These are phyloP conservation scores for Pyrenophora seminiperda DNA, from an alignment of 2,329 filamentous ascomycete genomes.

Conservation along the genomic window DNA sequence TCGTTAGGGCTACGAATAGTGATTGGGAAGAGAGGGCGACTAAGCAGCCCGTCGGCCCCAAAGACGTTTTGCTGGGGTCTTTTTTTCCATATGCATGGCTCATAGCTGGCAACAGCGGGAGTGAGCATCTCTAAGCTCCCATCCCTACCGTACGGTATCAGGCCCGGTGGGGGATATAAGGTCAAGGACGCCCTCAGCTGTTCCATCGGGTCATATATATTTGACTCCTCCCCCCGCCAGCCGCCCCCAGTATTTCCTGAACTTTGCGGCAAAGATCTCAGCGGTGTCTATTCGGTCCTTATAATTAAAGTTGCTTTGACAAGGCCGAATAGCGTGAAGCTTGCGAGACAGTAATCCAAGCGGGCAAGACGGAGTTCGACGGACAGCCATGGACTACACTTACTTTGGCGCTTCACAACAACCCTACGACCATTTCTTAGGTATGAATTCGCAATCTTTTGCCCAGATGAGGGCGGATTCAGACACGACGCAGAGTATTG, in stretches of 20 bases:
- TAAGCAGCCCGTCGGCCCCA: constrained; percentile 11
- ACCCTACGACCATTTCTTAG: constrained; percentile 55
- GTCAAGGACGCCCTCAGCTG: constrained; percentile 20
- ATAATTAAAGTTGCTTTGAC: background rate
- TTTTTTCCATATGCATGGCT: constrained; percentile 8
- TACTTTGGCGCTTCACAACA: constrained; percentile 57
- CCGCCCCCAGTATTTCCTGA: background rate
- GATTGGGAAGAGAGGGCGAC: background rate
- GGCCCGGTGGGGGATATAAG: constrained; percentile 19
- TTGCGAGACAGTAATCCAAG: background rate
- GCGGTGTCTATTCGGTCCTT: background rate
- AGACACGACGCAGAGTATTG: constrained; percentile 44
- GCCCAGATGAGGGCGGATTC: constrained; percentile 43
- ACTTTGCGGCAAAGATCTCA: no score
- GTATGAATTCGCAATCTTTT: constrained; percentile 49
- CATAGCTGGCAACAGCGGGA: constrained; percentile 12
- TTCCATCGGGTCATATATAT: constrained; percentile 8
- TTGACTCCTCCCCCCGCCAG: background rate
- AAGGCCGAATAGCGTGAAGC: background rate
- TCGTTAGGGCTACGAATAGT: constrained; percentile 1
- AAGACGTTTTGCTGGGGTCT: constrained; percentile 14
- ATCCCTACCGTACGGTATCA: constrained; percentile 14
- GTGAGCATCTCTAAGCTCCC: constrained; percentile 20
- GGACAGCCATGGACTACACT: constrained; percentile 60
- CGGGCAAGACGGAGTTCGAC: constrained; percentile 1